Evolutionary conservation across 2,329 filamentous ascomycete species (phyloP).

Genomic region (Diaporthe citri): DNA sequence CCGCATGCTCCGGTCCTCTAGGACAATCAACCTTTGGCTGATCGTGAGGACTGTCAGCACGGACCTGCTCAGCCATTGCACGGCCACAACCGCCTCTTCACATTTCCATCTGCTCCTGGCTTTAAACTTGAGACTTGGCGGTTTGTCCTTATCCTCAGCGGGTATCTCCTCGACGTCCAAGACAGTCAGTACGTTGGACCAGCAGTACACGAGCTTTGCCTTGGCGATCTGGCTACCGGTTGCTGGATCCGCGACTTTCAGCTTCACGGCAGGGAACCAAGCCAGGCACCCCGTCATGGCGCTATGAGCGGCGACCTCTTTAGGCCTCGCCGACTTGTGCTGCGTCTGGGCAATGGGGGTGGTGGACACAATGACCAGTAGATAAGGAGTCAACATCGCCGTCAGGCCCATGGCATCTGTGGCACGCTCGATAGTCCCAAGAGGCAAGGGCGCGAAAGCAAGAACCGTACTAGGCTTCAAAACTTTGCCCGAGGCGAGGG

Average conservation of each 20-base stretch:
- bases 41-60: conserved; percentile 93
- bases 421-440: conserved; percentile 92
- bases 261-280: conserved; percentile 96
- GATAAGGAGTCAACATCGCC: conserved; percentile 94
- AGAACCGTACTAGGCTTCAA: conserved; percentile 95
- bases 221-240: conserved; percentile 78
- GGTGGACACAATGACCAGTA: conserved; percentile 96
- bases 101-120: conserved; percentile 91
- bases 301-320: conserved; percentile 89
- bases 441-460: conserved; percentile 87
- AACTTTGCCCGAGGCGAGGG: conserved; percentile 70
- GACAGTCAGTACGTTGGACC: conserved; percentile 97
- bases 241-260: conserved; percentile 80
- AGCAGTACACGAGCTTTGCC: conserved; percentile 95
- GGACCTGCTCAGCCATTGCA: conserved; percentile 96
- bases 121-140: conserved; percentile 82
- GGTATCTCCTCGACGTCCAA: conserved; percentile 85
- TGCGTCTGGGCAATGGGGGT: conserved; percentile 97
- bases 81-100: conserved; percentile 93
- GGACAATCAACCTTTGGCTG: conserved; percentile 90
- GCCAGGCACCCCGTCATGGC: conserved; percentile 93
- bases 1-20: conserved; percentile 89
- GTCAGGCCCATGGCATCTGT: conserved; percentile 92
- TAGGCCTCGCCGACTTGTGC: conserved; percentile 91
- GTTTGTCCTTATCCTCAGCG: conserved; percentile 79